Evolutionary conservation across 495 filamentous ascomycete genomes (phyloP).

Genomic region (Penicillium simplicissimum): DNA sequence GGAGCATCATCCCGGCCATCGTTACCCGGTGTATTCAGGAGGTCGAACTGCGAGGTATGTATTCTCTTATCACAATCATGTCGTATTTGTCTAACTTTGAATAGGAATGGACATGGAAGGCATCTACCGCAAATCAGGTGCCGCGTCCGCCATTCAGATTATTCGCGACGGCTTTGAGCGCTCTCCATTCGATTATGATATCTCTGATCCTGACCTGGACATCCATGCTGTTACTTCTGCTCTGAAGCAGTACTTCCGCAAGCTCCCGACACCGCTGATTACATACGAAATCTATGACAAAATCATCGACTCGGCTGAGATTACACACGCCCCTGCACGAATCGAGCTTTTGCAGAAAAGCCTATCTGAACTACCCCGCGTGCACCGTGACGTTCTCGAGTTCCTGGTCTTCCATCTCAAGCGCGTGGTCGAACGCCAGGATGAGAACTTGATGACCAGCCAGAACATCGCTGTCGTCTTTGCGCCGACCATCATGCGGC

Average conservation of each 20-base stretch:
- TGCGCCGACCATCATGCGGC: slow-evolving; percentile 95
- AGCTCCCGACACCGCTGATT: slow-evolving; percentile 85
- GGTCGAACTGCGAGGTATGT: slow-evolving; percentile 77
- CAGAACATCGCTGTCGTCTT: slow-evolving; percentile 97
- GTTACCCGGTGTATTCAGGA: slow-evolving; percentile 96
- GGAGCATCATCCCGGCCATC: slow-evolving; percentile 83
- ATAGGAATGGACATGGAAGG: slow-evolving; percentile 97
- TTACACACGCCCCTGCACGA: slow-evolving; percentile 45
- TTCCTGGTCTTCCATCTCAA: slow-evolving; percentile 93
- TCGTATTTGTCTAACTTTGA: slow-evolving; percentile 12
- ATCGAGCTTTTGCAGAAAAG: slow-evolving; percentile 67
- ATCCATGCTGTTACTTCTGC: slow-evolving; percentile 95
- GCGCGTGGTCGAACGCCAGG: slow-evolving; percentile 78
- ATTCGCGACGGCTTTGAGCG: slow-evolving; percentile 91
- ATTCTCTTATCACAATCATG: slow-evolving; percentile 12
- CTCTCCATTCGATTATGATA: slow-evolving; percentile 70
- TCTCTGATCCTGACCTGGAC: slow-evolving; percentile 89
- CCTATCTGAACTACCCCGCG: slow-evolving; percentile 72
- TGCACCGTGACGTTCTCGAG: slow-evolving; percentile 86
- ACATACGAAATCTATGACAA: slow-evolving; percentile 91
- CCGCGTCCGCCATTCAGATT: slow-evolving; percentile 78
- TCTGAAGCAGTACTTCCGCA: slow-evolving; percentile 97
- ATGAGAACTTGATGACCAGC: slow-evolving; percentile 90
- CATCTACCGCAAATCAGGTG: slow-evolving; percentile 97
- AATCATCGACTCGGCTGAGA: slow-evolving; percentile 69